These are phyloP conservation scores for Erythrophleum fordii DNA, from an alignment of 306 rosid species.

Conservation along the genomic window DNA sequence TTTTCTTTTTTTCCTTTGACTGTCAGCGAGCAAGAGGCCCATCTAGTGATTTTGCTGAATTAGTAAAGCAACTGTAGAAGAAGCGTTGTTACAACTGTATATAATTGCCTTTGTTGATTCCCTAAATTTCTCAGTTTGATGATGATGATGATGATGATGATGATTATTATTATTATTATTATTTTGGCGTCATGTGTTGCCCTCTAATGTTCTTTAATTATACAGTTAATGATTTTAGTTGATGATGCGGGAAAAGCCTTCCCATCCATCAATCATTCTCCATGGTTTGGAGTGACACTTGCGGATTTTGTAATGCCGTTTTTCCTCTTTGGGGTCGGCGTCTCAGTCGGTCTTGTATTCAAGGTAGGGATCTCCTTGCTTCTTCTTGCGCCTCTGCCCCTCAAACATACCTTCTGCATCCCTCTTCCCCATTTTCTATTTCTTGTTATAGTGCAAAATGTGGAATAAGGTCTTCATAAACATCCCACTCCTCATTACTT, in stretches of 20 bases:
- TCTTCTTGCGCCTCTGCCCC: neutral
- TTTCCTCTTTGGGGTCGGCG: constrained; percentile 77
- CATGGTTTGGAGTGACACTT: constrained; percentile 81
- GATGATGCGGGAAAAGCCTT: constrained; percentile 78
- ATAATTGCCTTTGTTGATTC: neutral
- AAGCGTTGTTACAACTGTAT: neutral
- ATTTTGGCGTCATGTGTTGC: neutral
- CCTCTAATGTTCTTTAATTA: neutral
- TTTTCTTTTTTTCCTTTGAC: neutral
- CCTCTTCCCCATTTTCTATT: neutral
- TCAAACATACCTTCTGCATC: neutral
- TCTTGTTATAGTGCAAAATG: neutral
- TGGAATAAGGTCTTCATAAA: neutral
- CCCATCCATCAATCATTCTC: constrained; percentile 82
- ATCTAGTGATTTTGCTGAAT: constrained; percentile 16
- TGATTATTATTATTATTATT: too few species aligned
- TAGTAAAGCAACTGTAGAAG: neutral
- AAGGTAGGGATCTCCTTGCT: constrained; percentile 50
- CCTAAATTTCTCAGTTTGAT: neutral
- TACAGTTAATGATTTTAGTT: constrained; percentile 78
- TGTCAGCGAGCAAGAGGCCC: neutral
- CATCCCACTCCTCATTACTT: neutral
- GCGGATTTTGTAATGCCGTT: constrained; percentile 88
- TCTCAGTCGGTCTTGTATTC: constrained; percentile 70
- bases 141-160: too few species aligned